Evolutionary conservation across 2,329 filamentous ascomycete species (phyloP).

Genomic region (Pseudogymnoascus pannorum): DNA sequence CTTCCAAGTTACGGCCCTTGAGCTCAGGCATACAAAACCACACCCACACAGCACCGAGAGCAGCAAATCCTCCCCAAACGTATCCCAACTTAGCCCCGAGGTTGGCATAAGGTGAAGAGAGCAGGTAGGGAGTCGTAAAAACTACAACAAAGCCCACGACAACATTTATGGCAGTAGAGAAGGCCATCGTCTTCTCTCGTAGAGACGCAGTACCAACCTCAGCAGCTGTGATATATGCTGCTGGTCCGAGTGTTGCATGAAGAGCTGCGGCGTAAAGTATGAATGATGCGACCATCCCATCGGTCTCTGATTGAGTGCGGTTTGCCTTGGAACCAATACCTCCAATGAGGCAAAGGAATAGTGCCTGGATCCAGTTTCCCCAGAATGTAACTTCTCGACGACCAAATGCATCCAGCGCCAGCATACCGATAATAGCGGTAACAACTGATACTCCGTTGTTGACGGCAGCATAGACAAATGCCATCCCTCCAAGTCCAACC

Average conservation of each 20-base stretch:
- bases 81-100: slow-evolving; percentile 16
- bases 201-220: slow-evolving; percentile 17
- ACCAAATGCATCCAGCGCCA: neutral
- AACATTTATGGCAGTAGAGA: slow-evolving; percentile 19
- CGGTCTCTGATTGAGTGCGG: slow-evolving; percentile 1
- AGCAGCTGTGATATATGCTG: slow-evolving; percentile 18
- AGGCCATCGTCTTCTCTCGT: slow-evolving; percentile 20
- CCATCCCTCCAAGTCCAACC: neutral
- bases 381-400: neutral
- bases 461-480: neutral
- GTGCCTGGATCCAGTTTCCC: neutral
- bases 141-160: slow-evolving; percentile 19
- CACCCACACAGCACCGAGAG: slow-evolving; percentile 9
- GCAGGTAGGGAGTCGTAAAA: slow-evolving; percentile 19
- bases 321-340: slow-evolving; percentile 11
- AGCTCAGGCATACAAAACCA: slow-evolving; percentile 18
- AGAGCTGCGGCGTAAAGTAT: slow-evolving; percentile 15
- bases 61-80: slow-evolving; percentile 14
- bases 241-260: slow-evolving; percentile 11
- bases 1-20: slow-evolving; percentile 19
- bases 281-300: slow-evolving; percentile 12
- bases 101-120: slow-evolving; percentile 12
- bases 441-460: neutral
- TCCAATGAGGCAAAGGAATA: slow-evolving; percentile 15
- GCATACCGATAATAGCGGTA: neutral